Evolutionary conservation across 768 basidiomycete genomes (phyloP), one percentile per base, ranked within the genome.

Genomic region (Xerocomus potaroensis): DNA sequence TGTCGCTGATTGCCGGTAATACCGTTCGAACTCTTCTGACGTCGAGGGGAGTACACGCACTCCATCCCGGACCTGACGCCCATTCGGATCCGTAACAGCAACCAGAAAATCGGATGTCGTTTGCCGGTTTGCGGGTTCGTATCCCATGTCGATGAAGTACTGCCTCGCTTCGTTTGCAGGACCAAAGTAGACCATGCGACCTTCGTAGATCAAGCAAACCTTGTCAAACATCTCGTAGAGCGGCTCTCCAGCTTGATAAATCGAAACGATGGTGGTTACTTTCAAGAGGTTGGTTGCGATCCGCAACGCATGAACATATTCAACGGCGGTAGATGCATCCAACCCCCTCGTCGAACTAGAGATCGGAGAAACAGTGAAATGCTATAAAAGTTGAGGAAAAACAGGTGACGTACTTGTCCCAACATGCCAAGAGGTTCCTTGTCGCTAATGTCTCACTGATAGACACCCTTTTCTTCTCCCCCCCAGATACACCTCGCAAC

Each of bases 161-260:
- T 71, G 63, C 40, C 77, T 66, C 0, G 81, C 84, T 34, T 72
- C 61, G 22, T 66, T 60, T 4, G 78, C 74, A 0, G 75, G 74
- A 1, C 84, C 84, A 45, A 74, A 84, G 63, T 78, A 86, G 34
- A 76, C 73, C 68, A 79, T 76, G 19, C 69, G 67, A 12, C 83
- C 80, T 41, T 78, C 77, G 61, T 79, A 72, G 57, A 86, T 71
- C 31, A 85, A 69, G 56, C 79, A 76, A 18, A 85, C 81, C 60
- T 85, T 84, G 74, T 87, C 81, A 55, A 87, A 92, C 52, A 76
- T 72, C 33, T 74, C 50, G 47, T 81, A 85, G 0, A 85, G 63
- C 3, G 72, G 71, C 61, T 91, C 87, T 41, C 84, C 82, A 4
- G 90, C 90, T 63, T 92, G 90, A 65, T 93, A 92, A 32, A 93